A percentile compares a stretch with the other conserved stretches of the same genome.
Conservation (phyloP, 768 basidiomycete species). For the Rhodotorula babjevae region DNA sequence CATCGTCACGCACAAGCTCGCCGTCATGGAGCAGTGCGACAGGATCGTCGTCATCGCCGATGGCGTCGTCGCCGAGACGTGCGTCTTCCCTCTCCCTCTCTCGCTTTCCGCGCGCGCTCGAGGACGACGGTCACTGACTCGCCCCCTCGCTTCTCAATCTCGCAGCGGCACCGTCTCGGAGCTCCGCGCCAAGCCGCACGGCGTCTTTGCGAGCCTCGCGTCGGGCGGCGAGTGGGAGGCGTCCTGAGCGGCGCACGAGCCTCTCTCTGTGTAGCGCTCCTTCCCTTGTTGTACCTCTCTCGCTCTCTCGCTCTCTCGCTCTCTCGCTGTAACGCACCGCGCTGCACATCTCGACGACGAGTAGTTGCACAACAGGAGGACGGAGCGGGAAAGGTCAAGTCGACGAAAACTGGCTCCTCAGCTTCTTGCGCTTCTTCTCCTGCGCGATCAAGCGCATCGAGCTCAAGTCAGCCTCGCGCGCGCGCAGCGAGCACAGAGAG, state of each 20-base stretch:
- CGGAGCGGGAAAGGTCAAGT: background rate
- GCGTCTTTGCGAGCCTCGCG: conserved; percentile 33
- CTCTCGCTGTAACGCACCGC: background rate
- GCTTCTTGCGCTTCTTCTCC: conserved; percentile 25
- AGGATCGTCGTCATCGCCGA: conserved; percentile 72
- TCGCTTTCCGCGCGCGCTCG: background rate
- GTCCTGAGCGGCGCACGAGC: background rate
- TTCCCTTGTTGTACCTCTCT: background rate
- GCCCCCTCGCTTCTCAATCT: background rate
- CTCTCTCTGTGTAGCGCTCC: background rate
- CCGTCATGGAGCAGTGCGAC: conserved; percentile 88
- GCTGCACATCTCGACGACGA: background rate
- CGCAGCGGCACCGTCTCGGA: conserved; percentile 24
- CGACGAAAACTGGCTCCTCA: background rate
- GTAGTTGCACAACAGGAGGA: background rate
- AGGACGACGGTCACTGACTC: no score
- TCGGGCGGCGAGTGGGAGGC: conserved; percentile 37
- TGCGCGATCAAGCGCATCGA: background rate
- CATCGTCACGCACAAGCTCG: conserved; percentile 88
- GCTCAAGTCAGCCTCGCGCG: background rate
- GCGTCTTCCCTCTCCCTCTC: conserved; percentile 48
- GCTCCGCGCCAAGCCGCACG: conserved; percentile 19
- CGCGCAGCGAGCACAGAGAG: no score
- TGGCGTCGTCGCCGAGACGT: conserved; percentile 72
- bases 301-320: background rate